Percentiles rank a stretch among this genome's conserved stretches.
Conservation (phyloP, 768 basidiomycete genomes). For the Kondoa malvinella region DNA sequence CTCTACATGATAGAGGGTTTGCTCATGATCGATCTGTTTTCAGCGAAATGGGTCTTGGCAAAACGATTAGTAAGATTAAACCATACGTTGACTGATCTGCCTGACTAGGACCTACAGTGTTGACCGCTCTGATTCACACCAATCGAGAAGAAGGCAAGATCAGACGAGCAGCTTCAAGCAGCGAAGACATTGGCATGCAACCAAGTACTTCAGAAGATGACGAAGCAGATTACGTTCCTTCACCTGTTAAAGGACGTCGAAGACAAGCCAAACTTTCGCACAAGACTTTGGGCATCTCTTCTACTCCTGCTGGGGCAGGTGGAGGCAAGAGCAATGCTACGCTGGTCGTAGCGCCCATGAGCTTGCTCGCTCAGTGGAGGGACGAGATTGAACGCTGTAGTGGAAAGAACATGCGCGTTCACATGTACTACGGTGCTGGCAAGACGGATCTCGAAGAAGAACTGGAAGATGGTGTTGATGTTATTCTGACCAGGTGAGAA, state of each 20-base stretch:
- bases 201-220: conserved; percentile 4
- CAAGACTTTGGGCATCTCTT: background rate
- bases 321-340: conserved; percentile 39
- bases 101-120: conserved; percentile 7
- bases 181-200: background rate
- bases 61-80: conserved; percentile 82
- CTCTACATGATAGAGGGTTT: background rate
- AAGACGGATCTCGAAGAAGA: conserved; percentile 51
- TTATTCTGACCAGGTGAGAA: background rate
- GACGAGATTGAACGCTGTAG: conserved; percentile 72
- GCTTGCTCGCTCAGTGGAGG: conserved; percentile 81
- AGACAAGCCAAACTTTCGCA: background rate
- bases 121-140: conserved; percentile 25
- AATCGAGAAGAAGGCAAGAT: background rate
- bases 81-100: conserved; percentile 33
- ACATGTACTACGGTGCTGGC: conserved; percentile 79
- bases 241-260: background rate
- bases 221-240: background rate
- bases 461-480: conserved; percentile 45
- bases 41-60: conserved; percentile 68
- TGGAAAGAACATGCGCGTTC: conserved; percentile 46
- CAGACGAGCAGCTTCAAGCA: background rate
- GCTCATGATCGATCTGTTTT: background rate
- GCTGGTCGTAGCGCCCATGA: conserved; percentile 80
- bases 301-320: background rate